phyloP scores from a whole-genome alignment of 148 eudicot species.

The Spergularia marina region DNA sequence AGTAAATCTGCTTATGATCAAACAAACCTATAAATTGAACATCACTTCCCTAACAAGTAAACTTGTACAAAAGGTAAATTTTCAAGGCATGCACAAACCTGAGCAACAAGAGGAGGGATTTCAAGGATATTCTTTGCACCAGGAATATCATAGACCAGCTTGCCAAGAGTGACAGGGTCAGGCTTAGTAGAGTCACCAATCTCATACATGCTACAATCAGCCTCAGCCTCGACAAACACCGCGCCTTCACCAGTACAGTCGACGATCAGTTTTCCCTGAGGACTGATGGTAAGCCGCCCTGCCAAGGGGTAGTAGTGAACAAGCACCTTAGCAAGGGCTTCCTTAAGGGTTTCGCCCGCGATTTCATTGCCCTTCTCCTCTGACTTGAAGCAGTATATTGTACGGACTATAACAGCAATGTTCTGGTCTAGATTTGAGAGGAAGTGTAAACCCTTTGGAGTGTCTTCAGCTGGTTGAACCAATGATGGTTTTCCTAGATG shows the following conservation, averaged over 20 bases:
- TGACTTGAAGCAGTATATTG: constrained; percentile 40
- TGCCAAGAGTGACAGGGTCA: constrained; percentile 40
- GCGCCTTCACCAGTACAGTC: constrained; percentile 49
- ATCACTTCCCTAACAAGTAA: no score
- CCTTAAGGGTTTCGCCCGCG: constrained; percentile 30
- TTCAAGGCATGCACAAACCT: constrained; percentile 11
- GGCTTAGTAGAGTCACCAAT: constrained; percentile 50
- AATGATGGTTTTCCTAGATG: constrained; percentile 29
- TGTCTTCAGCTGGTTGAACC: constrained; percentile 38
- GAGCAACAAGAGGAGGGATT: constrained; percentile 42
- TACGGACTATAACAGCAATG: constrained; percentile 44
- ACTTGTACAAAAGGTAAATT: no score
- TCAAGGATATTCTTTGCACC: constrained; percentile 45
- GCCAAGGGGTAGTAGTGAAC: constrained; percentile 54
- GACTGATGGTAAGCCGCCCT: constrained; percentile 45
- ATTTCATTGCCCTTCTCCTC: constrained; percentile 35
- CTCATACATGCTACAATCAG: constrained; percentile 38
- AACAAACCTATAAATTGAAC: no score
- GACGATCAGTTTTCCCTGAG: constrained; percentile 44
- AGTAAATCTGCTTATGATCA: no score
- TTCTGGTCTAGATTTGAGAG: constrained; percentile 50
- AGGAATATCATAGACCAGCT: constrained; percentile 46
- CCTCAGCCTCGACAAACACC: constrained; percentile 51
- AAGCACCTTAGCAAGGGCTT: constrained; percentile 42
- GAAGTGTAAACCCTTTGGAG: constrained; percentile 37